These are phyloP conservation scores for Dysphania ambrosioides DNA, from an alignment of 148 eudicot genomes.

Conservation along the genomic window DNA sequence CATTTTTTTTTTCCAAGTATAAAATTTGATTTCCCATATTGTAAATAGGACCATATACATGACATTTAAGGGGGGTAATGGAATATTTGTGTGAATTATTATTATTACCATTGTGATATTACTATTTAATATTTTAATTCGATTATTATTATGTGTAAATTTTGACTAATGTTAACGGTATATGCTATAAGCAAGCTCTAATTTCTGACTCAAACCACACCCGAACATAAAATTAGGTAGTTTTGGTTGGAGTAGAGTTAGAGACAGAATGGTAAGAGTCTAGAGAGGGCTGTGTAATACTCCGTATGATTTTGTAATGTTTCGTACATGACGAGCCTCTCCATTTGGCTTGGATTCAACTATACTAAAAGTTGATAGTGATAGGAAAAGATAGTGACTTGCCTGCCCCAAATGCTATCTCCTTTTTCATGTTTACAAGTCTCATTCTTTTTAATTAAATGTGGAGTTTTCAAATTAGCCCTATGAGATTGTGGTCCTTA, in stretches of 20 bases:
- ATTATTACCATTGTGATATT: neutral
- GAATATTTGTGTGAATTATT: constrained; percentile 41
- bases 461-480: neutral
- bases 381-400: constrained; percentile 22
- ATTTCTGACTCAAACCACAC: neutral
- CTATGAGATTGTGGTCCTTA: neutral
- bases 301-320: constrained; percentile 12
- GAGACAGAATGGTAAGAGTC: too few relatives aligned
- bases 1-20: constrained; percentile 12
- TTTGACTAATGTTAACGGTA: constrained; percentile 1
- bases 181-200: constrained; percentile 1
- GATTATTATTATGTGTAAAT: neutral
- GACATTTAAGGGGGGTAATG: constrained; percentile 25
- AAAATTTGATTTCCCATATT: constrained; percentile 29
- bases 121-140: neutral
- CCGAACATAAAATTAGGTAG: neutral
- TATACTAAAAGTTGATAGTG: constrained; percentile 12
- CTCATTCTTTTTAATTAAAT: neutral
- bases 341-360: constrained; percentile 2
- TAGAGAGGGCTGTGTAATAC: neutral
- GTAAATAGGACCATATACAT: constrained; percentile 55
- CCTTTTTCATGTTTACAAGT: neutral
- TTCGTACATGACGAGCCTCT: neutral
- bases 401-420: neutral
- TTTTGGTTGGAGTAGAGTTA: constrained; percentile 1